Evolutionary conservation across 192 early-diverging fungal species (phyloP).

Genomic region (Coemansia sp.): DNA sequence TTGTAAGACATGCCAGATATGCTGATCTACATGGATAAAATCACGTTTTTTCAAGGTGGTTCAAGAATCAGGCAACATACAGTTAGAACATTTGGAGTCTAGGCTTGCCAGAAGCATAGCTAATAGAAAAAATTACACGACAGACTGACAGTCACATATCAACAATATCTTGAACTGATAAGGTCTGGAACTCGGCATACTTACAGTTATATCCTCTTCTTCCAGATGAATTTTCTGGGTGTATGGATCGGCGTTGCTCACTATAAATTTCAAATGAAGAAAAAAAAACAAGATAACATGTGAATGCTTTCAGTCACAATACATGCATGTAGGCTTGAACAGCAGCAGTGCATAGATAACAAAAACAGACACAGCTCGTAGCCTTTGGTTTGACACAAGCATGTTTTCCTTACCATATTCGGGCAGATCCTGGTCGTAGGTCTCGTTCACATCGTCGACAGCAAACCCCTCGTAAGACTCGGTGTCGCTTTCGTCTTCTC

Average conservation of each 20-base stretch:
- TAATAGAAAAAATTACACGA: not conserved
- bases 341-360: not conserved
- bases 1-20: constrained; percentile 63
- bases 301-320: not conserved
- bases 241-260: constrained; percentile 43
- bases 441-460: constrained; percentile 55
- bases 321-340: not conserved
- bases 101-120: not conserved
- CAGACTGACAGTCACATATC: too few species aligned
- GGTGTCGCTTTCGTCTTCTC: constrained; percentile 31
- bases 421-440: constrained; percentile 52
- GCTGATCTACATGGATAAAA: constrained; percentile 24
- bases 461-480: constrained; percentile 54
- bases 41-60: constrained; percentile 20
- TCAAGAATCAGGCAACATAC: constrained; percentile 10
- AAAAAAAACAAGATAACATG: not conserved
- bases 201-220: constrained; percentile 65
- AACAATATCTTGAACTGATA: not conserved
- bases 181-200: constrained; percentile 23
- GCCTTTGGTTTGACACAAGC: not conserved
- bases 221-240: constrained; percentile 61
- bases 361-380: not conserved
- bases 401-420: constrained; percentile 29
- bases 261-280: not conserved
- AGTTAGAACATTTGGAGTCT: not conserved